phyloP scores from a whole-genome alignment of 371 early-diverging fungal species.

The Rhizopus microsporus region DNA sequence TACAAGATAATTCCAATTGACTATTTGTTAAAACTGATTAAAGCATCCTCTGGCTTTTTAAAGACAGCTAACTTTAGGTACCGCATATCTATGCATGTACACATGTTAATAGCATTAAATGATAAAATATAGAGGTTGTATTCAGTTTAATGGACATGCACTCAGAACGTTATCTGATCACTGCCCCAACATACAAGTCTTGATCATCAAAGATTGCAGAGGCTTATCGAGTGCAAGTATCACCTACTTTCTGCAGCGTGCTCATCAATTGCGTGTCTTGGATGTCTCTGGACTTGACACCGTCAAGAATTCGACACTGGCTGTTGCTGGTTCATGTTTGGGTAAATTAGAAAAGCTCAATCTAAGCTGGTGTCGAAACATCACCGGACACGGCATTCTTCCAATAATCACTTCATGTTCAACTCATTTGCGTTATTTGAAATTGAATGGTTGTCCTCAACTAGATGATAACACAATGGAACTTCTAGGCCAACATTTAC shows the following conservation, averaged over 20 bases:
- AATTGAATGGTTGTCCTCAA: conserved; percentile 51
- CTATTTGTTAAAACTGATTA: conserved; percentile 43
- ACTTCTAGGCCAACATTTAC: conserved; percentile 36
- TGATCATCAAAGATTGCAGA: conserved; percentile 55
- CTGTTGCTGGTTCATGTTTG: conserved; percentile 33
- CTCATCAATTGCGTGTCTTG: conserved; percentile 30
- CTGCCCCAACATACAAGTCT: conserved; percentile 54
- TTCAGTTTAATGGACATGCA: conserved; percentile 54
- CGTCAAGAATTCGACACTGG: conserved; percentile 50
- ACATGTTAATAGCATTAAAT: not conserved
- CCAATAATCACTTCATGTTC: conserved; percentile 39
- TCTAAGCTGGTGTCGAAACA: conserved; percentile 57
- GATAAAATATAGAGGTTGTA: conserved; percentile 50
- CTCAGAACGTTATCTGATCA: conserved; percentile 48
- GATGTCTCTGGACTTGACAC: conserved; percentile 52
- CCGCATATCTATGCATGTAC: not conserved
- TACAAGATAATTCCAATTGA: conserved; percentile 55
- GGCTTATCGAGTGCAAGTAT: conserved; percentile 51
- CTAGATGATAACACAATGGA: conserved; percentile 49
- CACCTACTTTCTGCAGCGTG: conserved; percentile 32
- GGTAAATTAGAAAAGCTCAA: conserved; percentile 46
- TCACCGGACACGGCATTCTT: conserved; percentile 44
- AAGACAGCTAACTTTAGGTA: conserved; percentile 59
- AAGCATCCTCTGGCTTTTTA: conserved; percentile 52
- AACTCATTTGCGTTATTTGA: conserved; percentile 34